Percentiles rank a stretch among this genome's conserved stretches.
Conservation (phyloP, 257 asterid genomes). For the Nicotiana tabacum region DNA sequence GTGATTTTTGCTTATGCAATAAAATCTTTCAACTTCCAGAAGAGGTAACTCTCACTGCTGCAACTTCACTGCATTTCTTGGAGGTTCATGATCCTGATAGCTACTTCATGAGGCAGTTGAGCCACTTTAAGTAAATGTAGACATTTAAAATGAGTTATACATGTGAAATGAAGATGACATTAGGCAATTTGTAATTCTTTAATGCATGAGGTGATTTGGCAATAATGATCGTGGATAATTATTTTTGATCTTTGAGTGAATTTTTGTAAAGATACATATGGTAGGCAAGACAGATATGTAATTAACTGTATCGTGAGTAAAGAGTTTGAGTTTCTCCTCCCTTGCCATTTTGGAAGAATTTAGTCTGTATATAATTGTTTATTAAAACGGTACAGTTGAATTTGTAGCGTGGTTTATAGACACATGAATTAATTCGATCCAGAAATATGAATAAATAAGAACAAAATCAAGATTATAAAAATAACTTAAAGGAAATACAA, state of each 20-base stretch:
- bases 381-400: too few relatives aligned
- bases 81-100: neutral
- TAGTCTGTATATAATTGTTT: neutral
- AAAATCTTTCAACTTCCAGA: constrained; percentile 78
- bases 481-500: too few relatives aligned
- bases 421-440: too few relatives aligned
- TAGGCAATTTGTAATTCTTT: neutral
- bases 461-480: too few relatives aligned
- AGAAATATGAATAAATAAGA: too few relatives aligned
- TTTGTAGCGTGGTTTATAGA: too few relatives aligned
- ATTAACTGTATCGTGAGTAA: neutral
- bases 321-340: neutral
- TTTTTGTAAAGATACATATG: neutral
- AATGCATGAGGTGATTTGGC: neutral
- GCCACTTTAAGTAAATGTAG: neutral
- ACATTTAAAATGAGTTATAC: too few relatives aligned
- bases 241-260: neutral
- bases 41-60: constrained; percentile 40
- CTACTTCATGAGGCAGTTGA: neutral
- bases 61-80: neutral
- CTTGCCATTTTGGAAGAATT: neutral
- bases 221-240: neutral
- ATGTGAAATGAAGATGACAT: neutral
- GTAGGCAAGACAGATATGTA: neutral
- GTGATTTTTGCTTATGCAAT: constrained; percentile 77